Base-by-base conservation (phyloP, 2,329 filamentous ascomycete genomes). In the Magnaporthiopsis rhizophila region DNA sequence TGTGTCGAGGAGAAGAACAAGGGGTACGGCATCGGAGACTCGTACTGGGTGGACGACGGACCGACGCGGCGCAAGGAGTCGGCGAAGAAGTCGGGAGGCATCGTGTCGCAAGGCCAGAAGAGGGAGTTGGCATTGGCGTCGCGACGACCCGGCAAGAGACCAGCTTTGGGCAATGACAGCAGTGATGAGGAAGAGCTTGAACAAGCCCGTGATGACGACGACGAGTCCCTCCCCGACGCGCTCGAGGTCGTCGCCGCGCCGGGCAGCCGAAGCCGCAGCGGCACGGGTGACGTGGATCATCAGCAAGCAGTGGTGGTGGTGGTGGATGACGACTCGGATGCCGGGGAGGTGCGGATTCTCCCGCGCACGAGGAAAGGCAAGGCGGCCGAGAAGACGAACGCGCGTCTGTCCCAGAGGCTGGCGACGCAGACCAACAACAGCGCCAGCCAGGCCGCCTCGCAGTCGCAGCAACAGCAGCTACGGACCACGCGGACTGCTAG, bases 1-100 rank as follows among this genome's bases (percentile, higher is more conserved):
- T 77, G 96, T 4, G 86, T 90, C 68, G 87, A 91, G 73, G 89
- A 87, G 28, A 86, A 85, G 70, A 83, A 82, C 61, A 91, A 90
- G 69, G 85, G 86, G 53, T 89, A 88, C 71, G 90, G 90, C 2
- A 83, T 92, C 32, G 89, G 89, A 0, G 89, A 92, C 62, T 84
- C 89, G 59, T 91, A 92, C 76, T 94, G 90, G 87, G 80, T 90
- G 1, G 83, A 89, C 65, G 81, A 83, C 66, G 77, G 80, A 65
- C 70, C 75, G 67, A 18, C 61, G 62, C 30, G 64, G 66, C 57
- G 62, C 68, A 69, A 67, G 69, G 70, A 56, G 21, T n/a, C 63
- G 64, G 38, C 60, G 62, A 67, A 58, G 34, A 71, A 67, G 64
- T 75, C 65, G 63, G 45, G n/a, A n/a, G 45, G 45, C 9, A 21